Base-by-base conservation (phyloP, 2,329 filamentous ascomycete species). In the Diplodia mutila region DNA sequence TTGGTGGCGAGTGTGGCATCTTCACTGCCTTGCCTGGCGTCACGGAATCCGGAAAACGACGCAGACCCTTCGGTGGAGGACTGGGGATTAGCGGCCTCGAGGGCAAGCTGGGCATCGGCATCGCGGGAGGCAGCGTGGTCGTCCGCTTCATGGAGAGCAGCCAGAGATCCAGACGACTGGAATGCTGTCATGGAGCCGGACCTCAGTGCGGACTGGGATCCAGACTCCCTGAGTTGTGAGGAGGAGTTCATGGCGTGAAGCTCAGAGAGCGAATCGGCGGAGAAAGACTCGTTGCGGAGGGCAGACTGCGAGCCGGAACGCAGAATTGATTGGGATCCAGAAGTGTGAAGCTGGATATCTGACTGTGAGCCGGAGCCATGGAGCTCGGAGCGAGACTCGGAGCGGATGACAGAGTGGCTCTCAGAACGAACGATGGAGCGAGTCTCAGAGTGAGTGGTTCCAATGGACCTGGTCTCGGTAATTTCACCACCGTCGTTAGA, bases 371-470 rank as follows among this genome's bases (percentile, higher is more conserved):
- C 59, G 7, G 46, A 34, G 6, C 59, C 59, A 11, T 63, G 59
- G 11, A 63, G 27, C 29, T 63, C 59, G 21, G 42, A 51, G n/a
- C 59, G 59, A 32, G 59, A 63, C 46, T 63, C 59, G 18, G 59
- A 63, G n/a, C 46, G 59, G 8, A 63, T 37, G 42, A 63, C 59
- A n/a, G 42, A 49, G 25, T 25, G 57, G 14, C 37, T 21, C 39
- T 61, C 57, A 23, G 57, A 61, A 18, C n/a, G 57, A n/a, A 61
- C 57, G 57, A 61, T 18, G 18, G 57, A 61, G 46, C 46, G 59
- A 27, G 59, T 48, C 12, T 63, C 59, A 29, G 59, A 63, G 29
- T 63, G 21, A 3, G 59, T 51, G 39, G 59, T 63, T 2, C 18
- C 25, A 25, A 63, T n/a, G 8, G 59, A 63, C 29, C 46, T 63